Base-by-base conservation (phyloP, 2,329 filamentous ascomycete species). In the Sclerotinia minor region DNA sequence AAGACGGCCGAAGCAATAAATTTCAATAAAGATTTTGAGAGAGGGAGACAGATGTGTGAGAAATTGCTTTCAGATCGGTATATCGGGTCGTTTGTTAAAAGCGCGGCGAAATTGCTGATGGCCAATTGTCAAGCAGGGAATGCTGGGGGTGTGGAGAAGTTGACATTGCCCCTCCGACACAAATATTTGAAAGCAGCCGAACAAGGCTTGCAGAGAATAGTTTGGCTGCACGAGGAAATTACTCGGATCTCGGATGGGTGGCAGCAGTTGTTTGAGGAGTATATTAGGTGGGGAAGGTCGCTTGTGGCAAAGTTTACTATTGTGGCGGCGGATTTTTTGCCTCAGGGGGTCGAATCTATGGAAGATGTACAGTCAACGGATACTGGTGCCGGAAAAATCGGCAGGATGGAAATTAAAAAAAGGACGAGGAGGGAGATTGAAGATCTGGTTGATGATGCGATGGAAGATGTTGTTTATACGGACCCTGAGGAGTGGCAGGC, bases 71-170 rank as follows among this genome's bases (percentile, higher is more conserved):
- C 59, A 1, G n/a, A 50, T 24, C 47, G 47, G 24, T 61, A 50
- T 7, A 5, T 21, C 2, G 59, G 59, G 17, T 61, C 59, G n/a
- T 61, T 61, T 61, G 59, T 49, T 2, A 61, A 61, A 8, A 50
- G 59, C 35, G 45, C 44, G 4, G 59, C 59, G 21, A 26, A 11
- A 6, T 19, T 61, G 29, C 32, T 61, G 45, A 0, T 3, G 5
- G 45, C 59, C 1, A 61, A 8, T 26, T 50, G 45, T 38, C 29
- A 50, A 38, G 8, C 17, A 6, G 29, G 24, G 3, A 61, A 3
- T 13, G 29, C n/a, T 6, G 59, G 59, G 8, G 45, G 44, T 2
- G 29, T 50, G n/a, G 45, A 61, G 24, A 49, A 38, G 1, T 21
- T 61, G 29, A 3, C 21, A 49, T 24, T 50, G 6, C 15, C 45